Evolutionary conservation across 139 green algal genomes (phyloP).

Genomic region (Chlorella sp.): DNA sequence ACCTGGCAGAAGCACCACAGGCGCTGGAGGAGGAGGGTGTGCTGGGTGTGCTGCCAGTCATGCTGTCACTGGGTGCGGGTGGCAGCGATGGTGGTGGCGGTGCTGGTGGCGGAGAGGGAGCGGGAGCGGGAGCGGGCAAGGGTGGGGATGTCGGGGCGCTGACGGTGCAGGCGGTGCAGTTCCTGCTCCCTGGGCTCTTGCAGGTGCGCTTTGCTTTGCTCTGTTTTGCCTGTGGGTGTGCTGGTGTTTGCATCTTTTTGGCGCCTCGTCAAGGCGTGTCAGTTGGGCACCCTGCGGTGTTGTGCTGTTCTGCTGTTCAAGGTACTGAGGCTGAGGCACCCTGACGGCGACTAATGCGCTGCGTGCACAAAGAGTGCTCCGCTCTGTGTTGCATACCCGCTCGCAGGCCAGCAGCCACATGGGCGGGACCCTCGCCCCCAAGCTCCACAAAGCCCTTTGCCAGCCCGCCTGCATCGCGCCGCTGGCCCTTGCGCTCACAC

Average conservation of each 20-base stretch:
- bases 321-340: too few species aligned
- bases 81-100: too few species aligned
- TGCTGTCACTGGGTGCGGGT: background rate
- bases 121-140: too few species aligned
- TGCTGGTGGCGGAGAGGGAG: too few species aligned
- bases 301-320: too few species aligned
- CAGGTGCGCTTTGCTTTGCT: too few species aligned
- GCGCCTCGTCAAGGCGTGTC: too few species aligned
- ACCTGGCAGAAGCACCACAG: background rate
- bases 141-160: too few species aligned
- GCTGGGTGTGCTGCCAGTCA: background rate
- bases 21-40: background rate
- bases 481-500: background rate
- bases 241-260: too few species aligned
- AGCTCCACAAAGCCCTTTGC: background rate
- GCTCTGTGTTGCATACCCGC: background rate
- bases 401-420: background rate
- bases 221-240: too few species aligned
- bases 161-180: background rate
- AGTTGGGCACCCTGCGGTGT: too few species aligned
- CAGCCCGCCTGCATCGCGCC: background rate
- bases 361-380: background rate
- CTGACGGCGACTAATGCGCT: background rate
- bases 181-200: background rate
- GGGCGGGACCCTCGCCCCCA: too few species aligned